Conservation (phyloP, 495 filamentous ascomycete species). For the Durotheca rogersii region DNA sequence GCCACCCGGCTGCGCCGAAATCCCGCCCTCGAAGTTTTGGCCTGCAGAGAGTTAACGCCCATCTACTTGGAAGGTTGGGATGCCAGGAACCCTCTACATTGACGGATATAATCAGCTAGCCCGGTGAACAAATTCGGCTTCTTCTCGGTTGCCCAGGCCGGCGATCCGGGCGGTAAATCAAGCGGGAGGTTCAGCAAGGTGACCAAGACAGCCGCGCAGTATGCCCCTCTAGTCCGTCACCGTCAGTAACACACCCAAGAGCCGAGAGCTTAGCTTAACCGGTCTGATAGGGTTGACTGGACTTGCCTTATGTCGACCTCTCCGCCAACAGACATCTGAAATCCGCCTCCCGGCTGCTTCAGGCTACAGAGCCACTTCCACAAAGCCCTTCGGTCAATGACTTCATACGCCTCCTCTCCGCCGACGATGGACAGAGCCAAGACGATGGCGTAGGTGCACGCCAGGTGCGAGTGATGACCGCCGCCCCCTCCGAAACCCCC, state of each 20-base stretch:
- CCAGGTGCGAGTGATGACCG: constrained; percentile 83
- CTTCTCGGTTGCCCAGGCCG: constrained; percentile 48
- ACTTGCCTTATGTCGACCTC: constrained; percentile 87
- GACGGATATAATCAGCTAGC: constrained; percentile 73
- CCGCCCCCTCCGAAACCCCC: constrained; percentile 96
- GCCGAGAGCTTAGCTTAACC: constrained; percentile 13
- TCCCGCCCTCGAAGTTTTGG: constrained; percentile 92
- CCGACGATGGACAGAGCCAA: constrained; percentile 76
- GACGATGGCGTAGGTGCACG: constrained; percentile 81
- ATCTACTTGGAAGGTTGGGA: constrained; percentile 7
- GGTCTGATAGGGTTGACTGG: too few relatives aligned
- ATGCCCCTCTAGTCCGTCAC: constrained; percentile 69
- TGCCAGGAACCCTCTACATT: constrained; percentile 60
- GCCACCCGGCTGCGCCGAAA: constrained; percentile 74
- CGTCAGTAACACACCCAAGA: constrained; percentile 19
- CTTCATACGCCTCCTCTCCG: constrained; percentile 65
- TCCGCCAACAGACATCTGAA: constrained; percentile 74
- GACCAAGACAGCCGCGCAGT: constrained; percentile 81
- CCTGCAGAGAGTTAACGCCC: constrained; percentile 50
- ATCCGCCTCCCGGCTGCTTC: constrained; percentile 83
- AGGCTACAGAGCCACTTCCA: constrained; percentile 84
- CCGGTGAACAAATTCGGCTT: constrained; percentile 60
- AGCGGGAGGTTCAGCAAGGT: constrained; percentile 81
- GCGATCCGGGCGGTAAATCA: constrained; percentile 65
- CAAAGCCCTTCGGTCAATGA: constrained; percentile 80